Percentiles rank a stretch among this genome's conserved stretches.
Evolutionary conservation across 2,329 filamentous ascomycete species (phyloP).

Genomic region (Penicillium fuscoglaucum): DNA sequence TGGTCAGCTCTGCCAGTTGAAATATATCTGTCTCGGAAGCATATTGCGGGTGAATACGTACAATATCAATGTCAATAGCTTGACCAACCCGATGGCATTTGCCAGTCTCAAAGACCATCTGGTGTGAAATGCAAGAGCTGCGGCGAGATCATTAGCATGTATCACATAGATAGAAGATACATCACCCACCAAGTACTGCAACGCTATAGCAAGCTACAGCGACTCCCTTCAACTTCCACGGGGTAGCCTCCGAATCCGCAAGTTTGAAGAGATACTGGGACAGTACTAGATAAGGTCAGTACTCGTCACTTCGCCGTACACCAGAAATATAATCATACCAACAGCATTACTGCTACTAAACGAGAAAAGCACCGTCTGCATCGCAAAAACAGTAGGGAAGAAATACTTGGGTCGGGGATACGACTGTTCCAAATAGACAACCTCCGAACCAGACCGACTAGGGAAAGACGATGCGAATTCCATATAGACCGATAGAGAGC

Average conservation of each 20-base stretch:
- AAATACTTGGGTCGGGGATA: conserved; percentile 65
- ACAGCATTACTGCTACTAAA: conserved; percentile 68
- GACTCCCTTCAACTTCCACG: conserved; percentile 68
- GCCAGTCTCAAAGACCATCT: conserved; percentile 57
- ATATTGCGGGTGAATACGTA: conserved; percentile 6
- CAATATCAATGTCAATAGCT: conserved; percentile 64
- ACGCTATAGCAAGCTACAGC: conserved; percentile 64
- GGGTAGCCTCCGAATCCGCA: conserved; percentile 50
- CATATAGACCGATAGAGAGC: conserved; percentile 60
- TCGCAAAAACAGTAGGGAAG: conserved; percentile 64
- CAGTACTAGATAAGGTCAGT: conserved; percentile 43
- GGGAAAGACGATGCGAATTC: conserved; percentile 67
- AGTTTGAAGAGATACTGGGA: conserved; percentile 64
- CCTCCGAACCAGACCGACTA: conserved; percentile 64
- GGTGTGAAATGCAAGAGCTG: conserved; percentile 55
- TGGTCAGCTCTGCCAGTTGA: not conserved
- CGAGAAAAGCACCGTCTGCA: conserved; percentile 63
- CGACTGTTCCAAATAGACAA: conserved; percentile 68
- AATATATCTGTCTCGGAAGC: accelerated
- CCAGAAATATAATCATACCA: not conserved
- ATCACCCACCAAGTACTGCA: conserved; percentile 54
- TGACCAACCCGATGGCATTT: conserved; percentile 60
- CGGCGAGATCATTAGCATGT: not conserved
- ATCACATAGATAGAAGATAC: accelerated
- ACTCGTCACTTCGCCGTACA: too few relatives aligned